Base-by-base conservation (phyloP, 371 early-diverging fungal species). In the Rhizopus arrhizus region DNA sequence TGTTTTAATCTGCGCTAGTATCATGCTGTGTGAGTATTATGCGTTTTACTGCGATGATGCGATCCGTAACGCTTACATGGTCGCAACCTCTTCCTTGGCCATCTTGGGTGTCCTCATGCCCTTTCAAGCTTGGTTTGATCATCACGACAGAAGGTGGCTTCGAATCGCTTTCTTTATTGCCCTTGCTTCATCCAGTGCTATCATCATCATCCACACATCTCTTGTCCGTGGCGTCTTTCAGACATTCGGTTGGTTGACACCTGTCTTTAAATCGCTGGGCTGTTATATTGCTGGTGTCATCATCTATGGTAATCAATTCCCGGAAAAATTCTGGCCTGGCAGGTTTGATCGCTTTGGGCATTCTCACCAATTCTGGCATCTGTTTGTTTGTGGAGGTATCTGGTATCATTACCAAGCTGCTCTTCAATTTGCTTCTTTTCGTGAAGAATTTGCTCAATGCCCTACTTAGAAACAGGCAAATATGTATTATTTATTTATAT, bases 331-430 rank as follows among this genome's bases (percentile, higher is more conserved):
- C 31, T 83, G 80, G 69, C 91, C 91, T 0, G 93, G 93, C 8
- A 75, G 73, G 59, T 91, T 91, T 70, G 92, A 93, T 64, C 73
- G 77, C 22, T 61, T 86, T 58, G 85, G 85, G 13, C 88, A 90
- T 55, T 89, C 89, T 11, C 93, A 93, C 66, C 89, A 89, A 61
- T 68, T 88, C 36, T 93, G 93, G 93, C 93, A 93, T 74, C 54
- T 88, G 16, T 82, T 82, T 65, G 90, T 91, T 0, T 81, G 88
- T 42, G 85, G 82, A 2, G 90, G 88, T 13, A 86, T 87, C 54
- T 86, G 81, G 76, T 85, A 69, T 58, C 87, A 89, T 62, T 89
- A 89, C 58, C 68, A 68, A 57, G 84, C 87, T 15, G 79, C 85
- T 47, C 69, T 81, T n/a, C 77, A 71, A 59, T 85, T 82, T 59